A percentile compares a stretch with the other conserved stretches of the same genome.
phyloP scores from a whole-genome alignment of 352 stramenopile genomes.

The Albugo candida region DNA sequence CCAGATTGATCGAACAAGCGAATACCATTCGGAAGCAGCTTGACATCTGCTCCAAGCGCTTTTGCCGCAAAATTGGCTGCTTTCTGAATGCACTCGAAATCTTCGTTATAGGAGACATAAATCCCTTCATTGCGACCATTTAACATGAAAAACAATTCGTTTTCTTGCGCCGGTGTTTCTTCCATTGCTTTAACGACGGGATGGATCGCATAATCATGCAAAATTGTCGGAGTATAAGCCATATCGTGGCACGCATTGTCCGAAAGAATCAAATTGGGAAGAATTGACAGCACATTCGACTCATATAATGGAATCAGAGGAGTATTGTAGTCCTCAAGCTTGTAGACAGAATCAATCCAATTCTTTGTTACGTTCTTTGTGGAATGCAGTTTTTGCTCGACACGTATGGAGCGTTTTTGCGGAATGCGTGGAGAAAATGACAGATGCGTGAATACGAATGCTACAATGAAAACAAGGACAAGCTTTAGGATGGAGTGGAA shows the following conservation, averaged over 20 bases:
- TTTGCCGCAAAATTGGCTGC: slow-evolving; percentile 23
- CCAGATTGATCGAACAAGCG: slow-evolving; percentile 56
- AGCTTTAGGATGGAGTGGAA: too few relatives aligned
- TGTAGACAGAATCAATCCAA: too few relatives aligned
- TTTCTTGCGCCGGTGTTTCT: slow-evolving; percentile 7
- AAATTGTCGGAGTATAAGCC: slow-evolving; percentile 13
- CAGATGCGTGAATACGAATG: too few relatives aligned
- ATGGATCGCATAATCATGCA: slow-evolving; percentile 17
- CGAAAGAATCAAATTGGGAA: too few relatives aligned
- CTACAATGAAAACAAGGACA: too few relatives aligned
- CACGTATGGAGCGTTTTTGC: too few relatives aligned
- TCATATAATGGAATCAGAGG: too few relatives aligned
- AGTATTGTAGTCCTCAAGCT: too few relatives aligned
- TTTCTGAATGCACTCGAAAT: slow-evolving; percentile 33
- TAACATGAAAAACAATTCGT: slow-evolving; percentile 71
- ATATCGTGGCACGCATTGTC: slow-evolving; percentile 18
- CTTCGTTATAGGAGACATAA: slow-evolving; percentile 59
- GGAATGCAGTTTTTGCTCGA: too few relatives aligned
- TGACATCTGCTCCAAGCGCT: slow-evolving; percentile 42
- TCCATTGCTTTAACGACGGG: slow-evolving; percentile 43
- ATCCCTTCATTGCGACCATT: slow-evolving; percentile 63
- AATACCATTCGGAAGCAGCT: slow-evolving; percentile 47
- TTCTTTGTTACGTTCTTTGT: too few relatives aligned
- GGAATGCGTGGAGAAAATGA: too few relatives aligned
- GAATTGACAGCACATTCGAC: too few relatives aligned